These are phyloP conservation scores for Cordyceps tenuipes DNA, from an alignment of 2,329 filamentous ascomycete species.

Conservation along the genomic window DNA sequence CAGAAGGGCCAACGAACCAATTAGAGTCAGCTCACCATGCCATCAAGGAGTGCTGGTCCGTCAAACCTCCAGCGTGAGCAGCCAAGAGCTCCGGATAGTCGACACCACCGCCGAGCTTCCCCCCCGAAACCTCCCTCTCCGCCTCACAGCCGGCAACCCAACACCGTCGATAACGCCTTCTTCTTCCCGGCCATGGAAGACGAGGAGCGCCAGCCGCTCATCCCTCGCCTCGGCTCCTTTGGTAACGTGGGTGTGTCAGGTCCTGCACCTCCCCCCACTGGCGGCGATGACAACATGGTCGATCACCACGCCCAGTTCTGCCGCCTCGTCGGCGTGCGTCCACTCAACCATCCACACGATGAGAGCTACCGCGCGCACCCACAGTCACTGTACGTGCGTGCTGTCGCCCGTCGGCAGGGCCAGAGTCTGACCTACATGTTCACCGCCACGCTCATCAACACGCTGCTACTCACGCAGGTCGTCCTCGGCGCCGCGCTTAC, in stretches of 20 bases:
- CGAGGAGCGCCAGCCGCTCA: conserved; percentile 9
- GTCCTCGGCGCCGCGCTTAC: conserved; percentile 17
- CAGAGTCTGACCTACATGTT: conserved; percentile 16
- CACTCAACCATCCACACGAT: conserved; percentile 13
- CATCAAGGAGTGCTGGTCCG: neutral
- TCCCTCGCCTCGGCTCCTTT: neutral
- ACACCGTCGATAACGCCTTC: neutral
- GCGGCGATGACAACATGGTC: neutral
- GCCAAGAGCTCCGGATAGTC: neutral
- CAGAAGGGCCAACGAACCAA: neutral
- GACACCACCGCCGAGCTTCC: neutral
- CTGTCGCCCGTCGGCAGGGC: conserved; percentile 11
- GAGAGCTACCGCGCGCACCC: conserved; percentile 13
- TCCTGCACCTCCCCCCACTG: no score
- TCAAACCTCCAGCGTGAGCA: neutral
- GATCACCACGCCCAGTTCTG: conserved; percentile 17
- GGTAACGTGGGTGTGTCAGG: neutral
- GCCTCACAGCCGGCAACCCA: neutral
- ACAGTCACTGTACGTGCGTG: conserved; percentile 17
- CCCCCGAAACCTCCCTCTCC: neutral
- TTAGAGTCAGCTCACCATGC: neutral
- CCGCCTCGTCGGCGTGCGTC: conserved; percentile 14
- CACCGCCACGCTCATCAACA: conserved; percentile 17
- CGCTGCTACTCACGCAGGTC: conserved; percentile 16
- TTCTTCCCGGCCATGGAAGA: conserved; percentile 6